phyloP scores from a whole-genome alignment of 208 protist species.

The Crithidia bombi region DNA sequence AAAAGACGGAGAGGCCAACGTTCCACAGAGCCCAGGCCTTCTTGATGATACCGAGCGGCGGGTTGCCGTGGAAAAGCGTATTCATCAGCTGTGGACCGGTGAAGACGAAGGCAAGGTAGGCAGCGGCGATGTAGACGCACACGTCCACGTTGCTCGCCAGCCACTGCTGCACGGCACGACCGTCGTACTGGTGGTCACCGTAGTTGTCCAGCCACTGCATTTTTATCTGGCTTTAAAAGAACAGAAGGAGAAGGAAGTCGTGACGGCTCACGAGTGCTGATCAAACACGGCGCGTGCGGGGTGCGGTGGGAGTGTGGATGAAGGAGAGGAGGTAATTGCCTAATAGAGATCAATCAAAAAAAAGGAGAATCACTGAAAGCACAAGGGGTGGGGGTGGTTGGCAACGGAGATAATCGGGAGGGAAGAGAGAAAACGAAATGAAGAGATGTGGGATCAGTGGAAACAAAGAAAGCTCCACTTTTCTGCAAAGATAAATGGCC shows the following conservation, averaged over 20 bases:
- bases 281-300: not conserved
- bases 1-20: constrained; percentile 81
- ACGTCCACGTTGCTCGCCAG: constrained; percentile 51
- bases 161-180: constrained; percentile 38
- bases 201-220: constrained; percentile 63
- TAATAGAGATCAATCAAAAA: constrained; percentile 8
- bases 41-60: constrained; percentile 53
- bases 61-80: constrained; percentile 46
- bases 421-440: no score
- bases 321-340: not conserved
- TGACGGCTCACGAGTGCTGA: not conserved
- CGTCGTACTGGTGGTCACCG: constrained; percentile 46
- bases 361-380: no score
- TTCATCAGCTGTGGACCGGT: constrained; percentile 43
- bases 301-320: not conserved
- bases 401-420: no score
- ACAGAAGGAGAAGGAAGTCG: not conserved
- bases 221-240: not conserved
- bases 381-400: no score
- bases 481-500: no score
- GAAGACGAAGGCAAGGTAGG: constrained; percentile 76
- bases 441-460: no score
- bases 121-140: constrained; percentile 49
- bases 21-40: constrained; percentile 87
- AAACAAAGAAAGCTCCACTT: no score